phyloP scores from a whole-genome alignment of 768 basidiomycete genomes.

The Pleurotus tuoliensis region DNA sequence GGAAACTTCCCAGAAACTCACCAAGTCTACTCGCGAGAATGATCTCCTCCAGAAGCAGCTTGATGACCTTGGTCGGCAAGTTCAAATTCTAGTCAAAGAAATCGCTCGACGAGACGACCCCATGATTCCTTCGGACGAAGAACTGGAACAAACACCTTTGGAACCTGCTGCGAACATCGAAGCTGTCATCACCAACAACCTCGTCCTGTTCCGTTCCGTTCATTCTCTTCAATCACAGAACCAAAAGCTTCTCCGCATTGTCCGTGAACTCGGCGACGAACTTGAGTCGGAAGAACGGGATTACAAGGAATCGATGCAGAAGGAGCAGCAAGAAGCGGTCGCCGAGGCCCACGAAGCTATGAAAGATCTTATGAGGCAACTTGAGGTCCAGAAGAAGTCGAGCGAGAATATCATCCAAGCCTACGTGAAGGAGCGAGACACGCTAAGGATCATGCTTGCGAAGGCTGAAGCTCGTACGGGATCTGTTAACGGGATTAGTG shows the following conservation, averaged over 20 bases:
- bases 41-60: conserved; percentile 72
- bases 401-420: conserved; percentile 71
- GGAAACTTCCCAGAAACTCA: conserved; percentile 61
- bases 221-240: conserved; percentile 87
- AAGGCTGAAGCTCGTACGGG: conserved; percentile 38
- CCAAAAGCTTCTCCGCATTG: conserved; percentile 79
- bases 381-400: conserved; percentile 74
- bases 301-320: conserved; percentile 63
- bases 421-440: conserved; percentile 85
- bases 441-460: conserved; percentile 70
- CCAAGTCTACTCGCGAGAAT: conserved; percentile 56
- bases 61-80: conserved; percentile 79
- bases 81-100: conserved; percentile 75
- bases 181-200: conserved; percentile 80
- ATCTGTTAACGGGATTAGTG: conserved; percentile 16
- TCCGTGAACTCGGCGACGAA: conserved; percentile 76
- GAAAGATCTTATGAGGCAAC: conserved; percentile 67
- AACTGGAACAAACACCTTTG: conserved; percentile 40
- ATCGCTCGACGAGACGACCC: conserved; percentile 82
- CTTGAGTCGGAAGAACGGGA: conserved; percentile 85
- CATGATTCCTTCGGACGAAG: conserved; percentile 69
- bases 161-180: conserved; percentile 56
- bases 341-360: conserved; percentile 88
- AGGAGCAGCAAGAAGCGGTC: conserved; percentile 75
- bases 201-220: conserved; percentile 83